Base-by-base conservation (phyloP, 148 eudicot genomes). In the Euryodendron excelsum region DNA sequence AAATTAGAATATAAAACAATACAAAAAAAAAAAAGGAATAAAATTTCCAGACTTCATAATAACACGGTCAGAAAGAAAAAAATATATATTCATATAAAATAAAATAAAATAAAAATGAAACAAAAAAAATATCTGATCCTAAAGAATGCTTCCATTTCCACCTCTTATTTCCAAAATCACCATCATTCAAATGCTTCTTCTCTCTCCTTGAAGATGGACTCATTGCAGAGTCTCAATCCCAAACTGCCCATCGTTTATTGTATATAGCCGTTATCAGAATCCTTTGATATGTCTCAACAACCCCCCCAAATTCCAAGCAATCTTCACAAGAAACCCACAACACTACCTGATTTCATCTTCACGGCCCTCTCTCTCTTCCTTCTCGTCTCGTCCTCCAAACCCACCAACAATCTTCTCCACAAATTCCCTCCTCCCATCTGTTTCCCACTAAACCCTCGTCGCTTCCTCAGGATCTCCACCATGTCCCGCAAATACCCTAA, bases 291-390 rank as follows among this genome's bases (percentile, higher is more conserved):
- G 85, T 60, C 85, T 62, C 83, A 80, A 67, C 78, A 82, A 36
- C 87, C 80, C 30, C 84, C 84, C 21, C 82, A 74, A 64, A 20
- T 80, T 75, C 82, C 80, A 79, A 84, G 72, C 85, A 15, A 63
- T 79, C 81, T 13, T 70, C 64, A 36, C 55, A 88, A 80, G 39
- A 87, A 82, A 50, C 68, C 89, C 48, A 65, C 88, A 3, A 80
- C 89, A 5, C 70, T 92, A 77, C 90, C 96, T 3, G 93, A 95
- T 56, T 86, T 90, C 73, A 74, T 95, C 82, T 82, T 95, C 85
- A 83, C 96, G 10, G 89, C 91, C 20, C 82, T 95, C 81, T 93
- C 97, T 18, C 82, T 90, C 85, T 85, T 92, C 80, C 75, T 91
- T 60, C 81, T 89, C 85, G 77, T 90, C 80, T 81, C 93, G 18